Conservation (phyloP, 768 basidiomycete species). For the Termitomyces sp. region DNA sequence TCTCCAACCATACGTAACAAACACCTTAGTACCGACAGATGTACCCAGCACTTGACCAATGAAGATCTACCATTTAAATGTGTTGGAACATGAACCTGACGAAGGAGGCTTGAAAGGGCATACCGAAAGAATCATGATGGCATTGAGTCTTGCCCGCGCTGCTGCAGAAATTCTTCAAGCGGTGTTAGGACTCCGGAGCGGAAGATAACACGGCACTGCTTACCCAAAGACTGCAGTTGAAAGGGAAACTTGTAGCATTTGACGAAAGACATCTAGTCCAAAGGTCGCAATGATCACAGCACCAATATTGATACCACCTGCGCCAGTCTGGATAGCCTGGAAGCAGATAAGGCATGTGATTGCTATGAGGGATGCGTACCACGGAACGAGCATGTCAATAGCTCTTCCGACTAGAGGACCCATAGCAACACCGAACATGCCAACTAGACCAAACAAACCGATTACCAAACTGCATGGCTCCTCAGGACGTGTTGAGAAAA, state of each 20-base stretch:
- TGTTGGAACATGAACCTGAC: not conserved
- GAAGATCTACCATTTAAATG: slow-evolving; percentile 41
- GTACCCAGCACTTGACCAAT: slow-evolving; percentile 84
- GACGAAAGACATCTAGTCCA: slow-evolving; percentile 69
- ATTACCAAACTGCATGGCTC: slow-evolving; percentile 40
- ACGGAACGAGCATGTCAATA: slow-evolving; percentile 71
- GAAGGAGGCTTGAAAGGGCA: not conserved
- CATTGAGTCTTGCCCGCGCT: slow-evolving; percentile 72
- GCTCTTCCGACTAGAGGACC: slow-evolving; percentile 69
- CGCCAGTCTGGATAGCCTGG: slow-evolving; percentile 63
- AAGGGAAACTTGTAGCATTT: slow-evolving; percentile 67
- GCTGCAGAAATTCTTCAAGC: slow-evolving; percentile 30
- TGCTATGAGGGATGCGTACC: slow-evolving; percentile 67
- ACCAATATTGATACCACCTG: slow-evolving; percentile 64
- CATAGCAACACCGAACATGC: slow-evolving; percentile 64
- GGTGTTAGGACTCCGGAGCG: not conserved
- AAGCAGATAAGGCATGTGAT: slow-evolving; percentile 43
- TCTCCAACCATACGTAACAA: slow-evolving; percentile 67
- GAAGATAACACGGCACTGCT: not conserved
- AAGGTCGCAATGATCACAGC: slow-evolving; percentile 69
- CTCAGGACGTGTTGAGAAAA: not conserved
- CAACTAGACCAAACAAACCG: slow-evolving; percentile 73
- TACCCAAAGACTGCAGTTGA: slow-evolving; percentile 60
- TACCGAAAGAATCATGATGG: slow-evolving; percentile 68
- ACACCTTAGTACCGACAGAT: slow-evolving; percentile 67